Evolutionary conservation across 345 rosid genomes (phyloP), one percentile per base, ranked within the genome.

Genomic region (Linum usitatissimum): DNA sequence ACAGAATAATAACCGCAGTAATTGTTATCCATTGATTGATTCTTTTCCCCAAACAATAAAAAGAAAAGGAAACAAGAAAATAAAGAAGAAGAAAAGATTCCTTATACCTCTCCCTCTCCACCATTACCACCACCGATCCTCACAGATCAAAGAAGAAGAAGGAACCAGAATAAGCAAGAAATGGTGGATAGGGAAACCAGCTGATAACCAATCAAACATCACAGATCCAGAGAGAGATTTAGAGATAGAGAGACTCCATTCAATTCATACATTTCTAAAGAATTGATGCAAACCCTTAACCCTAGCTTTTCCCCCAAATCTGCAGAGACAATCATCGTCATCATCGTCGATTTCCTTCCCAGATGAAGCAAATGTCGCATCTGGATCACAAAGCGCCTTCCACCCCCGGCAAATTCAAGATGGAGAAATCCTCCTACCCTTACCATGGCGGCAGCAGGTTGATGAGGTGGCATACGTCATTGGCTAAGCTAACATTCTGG

Each of bases 371-470:
- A 77, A 83, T 83, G 86, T 86, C 92, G 19, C 91, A 86, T 71
- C 96, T 79, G 71, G 91, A 91, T 64, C 71, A 86, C 73, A 80
- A 34, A 1, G 38, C 68, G 56, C 96, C 97, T 9, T 88, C 96
- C 40, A 88, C 96, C 38, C 90, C 94, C 1, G 98, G 95, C 45
- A 91, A 91, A 66, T 88, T 91, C 90, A 91, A 91, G 88, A 88
- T 91, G 84, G 98, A 91, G 20, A 91, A 86, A 74, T 82, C 95
- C 8, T 74, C 91, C 0, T 86, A 80, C 73, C 51, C 75, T 2
- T 68, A 69, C 14, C 51, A 45, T 45, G 51, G 51, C 51, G 70
- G 72, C 66, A 80, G 90, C 28, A 23, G 28, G 28, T 23, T 23
- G 15, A 40, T 78, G 62, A 72, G 95, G 67, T 82, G 86, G 79